Evolutionary conservation across 768 basidiomycete genomes (phyloP).

Genomic region (Mycena albidolilacea): DNA sequence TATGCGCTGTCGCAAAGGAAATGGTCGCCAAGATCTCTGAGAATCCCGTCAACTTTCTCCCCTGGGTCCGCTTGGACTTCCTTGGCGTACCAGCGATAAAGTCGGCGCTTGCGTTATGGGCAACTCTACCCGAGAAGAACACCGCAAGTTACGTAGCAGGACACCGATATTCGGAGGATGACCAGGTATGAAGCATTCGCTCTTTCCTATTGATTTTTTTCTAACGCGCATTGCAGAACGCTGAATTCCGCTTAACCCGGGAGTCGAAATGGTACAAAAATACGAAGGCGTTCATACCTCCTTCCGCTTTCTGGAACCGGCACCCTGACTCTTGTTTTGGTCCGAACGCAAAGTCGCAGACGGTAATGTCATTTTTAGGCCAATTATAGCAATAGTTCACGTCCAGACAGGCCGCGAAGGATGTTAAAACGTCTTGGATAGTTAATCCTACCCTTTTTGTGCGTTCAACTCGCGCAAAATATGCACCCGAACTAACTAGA

Average conservation of each 20-base stretch:
- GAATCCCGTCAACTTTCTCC: neutral
- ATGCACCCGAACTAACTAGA: too few species aligned
- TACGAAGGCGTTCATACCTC: slow-evolving; percentile 14
- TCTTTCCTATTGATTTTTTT: too few species aligned
- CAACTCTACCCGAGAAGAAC: too few species aligned
- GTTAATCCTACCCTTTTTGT: slow-evolving; percentile 11
- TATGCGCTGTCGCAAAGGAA: neutral
- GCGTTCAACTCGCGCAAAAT: neutral
- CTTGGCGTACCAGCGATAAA: neutral
- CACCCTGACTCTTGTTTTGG: neutral
- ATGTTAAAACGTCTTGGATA: slow-evolving; percentile 12
- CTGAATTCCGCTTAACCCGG: neutral
- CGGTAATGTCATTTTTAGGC: too few species aligned
- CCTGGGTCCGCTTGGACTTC: slow-evolving; percentile 6
- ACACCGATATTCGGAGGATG: neutral
- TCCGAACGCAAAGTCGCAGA: too few species aligned
- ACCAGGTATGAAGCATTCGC: neutral
- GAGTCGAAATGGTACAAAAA: neutral
- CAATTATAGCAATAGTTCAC: too few species aligned
- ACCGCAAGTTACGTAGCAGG: too few species aligned
- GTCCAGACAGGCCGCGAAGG: neutral
- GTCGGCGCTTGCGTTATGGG: neutral
- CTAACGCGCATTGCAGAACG: neutral
- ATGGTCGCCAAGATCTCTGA: neutral
- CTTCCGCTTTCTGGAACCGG: neutral